Evolutionary conservation across 208 protist species (phyloP).

Genomic region (Leishmania major): DNA sequence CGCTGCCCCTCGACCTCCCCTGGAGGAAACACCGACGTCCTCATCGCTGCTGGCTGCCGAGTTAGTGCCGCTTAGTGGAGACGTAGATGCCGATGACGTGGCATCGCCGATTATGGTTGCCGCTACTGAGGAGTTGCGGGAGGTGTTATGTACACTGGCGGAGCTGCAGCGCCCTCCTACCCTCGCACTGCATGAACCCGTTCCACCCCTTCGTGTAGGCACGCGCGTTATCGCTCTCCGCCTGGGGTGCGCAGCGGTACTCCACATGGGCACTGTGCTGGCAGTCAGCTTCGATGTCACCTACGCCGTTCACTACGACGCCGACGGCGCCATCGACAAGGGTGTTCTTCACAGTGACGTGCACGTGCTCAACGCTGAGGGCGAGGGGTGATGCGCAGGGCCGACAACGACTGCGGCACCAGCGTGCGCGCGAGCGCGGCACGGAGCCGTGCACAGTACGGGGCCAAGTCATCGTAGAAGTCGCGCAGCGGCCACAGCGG

Average conservation of each 20-base stretch:
- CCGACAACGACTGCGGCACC: not conserved
- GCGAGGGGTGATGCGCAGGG: slow-evolving; percentile 14
- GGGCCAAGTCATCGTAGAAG: slow-evolving; percentile 56
- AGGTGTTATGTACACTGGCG: slow-evolving; percentile 36
- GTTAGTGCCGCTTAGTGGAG: too few relatives aligned
- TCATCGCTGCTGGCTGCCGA: not conserved
- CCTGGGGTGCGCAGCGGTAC: slow-evolving; percentile 41
- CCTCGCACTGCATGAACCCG: slow-evolving; percentile 45
- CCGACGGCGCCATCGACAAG: slow-evolving; percentile 39
- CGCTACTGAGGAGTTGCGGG: slow-evolving; percentile 10
- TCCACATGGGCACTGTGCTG: slow-evolving; percentile 55
- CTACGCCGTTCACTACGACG: slow-evolving; percentile 63
- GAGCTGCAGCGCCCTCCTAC: slow-evolving; percentile 55
- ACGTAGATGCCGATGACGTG: not conserved
- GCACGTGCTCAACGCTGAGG: slow-evolving; percentile 44
- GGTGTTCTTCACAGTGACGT: slow-evolving; percentile 73
- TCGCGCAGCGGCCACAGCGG: slow-evolving; percentile 38
- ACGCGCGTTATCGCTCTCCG: slow-evolving; percentile 55
- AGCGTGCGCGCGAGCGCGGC: slow-evolving; percentile 1
- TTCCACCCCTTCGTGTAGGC: slow-evolving; percentile 57
- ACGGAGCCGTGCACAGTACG: slow-evolving; percentile 57
- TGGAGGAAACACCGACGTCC: not conserved
- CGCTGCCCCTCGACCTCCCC: not conserved
- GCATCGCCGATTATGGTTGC: not conserved
- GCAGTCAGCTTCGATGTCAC: slow-evolving; percentile 56